phyloP scores from a whole-genome alignment of 78 protist genomes.

The Dictyostelium brefeldianum region DNA sequence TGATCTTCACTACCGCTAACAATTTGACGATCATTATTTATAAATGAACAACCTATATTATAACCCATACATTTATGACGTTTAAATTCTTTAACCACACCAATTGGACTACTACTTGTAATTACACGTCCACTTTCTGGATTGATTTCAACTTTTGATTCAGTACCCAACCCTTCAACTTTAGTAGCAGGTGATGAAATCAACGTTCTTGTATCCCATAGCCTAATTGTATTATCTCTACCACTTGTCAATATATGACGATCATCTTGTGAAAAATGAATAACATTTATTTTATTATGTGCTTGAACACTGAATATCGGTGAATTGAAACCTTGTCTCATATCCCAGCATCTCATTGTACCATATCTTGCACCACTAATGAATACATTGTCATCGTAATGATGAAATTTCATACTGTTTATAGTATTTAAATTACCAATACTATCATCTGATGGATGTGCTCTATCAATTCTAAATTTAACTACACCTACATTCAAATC shows the following conservation, averaged over 20 bases:
- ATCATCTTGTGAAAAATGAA: constrained; percentile 35
- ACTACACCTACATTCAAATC: constrained; percentile 20
- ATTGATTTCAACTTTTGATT: not conserved
- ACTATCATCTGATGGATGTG: constrained; percentile 29
- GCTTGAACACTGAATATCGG: constrained; percentile 44
- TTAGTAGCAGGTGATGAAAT: not conserved
- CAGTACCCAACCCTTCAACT: not conserved
- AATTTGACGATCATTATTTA: constrained; percentile 62
- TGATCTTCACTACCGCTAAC: constrained; percentile 69
- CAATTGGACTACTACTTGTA: not conserved
- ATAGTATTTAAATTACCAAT: constrained; percentile 47
- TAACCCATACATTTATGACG: constrained; percentile 63
- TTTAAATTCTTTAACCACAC: constrained; percentile 19
- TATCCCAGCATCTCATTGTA: constrained; percentile 57
- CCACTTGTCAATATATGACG: constrained; percentile 32
- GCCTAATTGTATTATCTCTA: constrained; percentile 16
- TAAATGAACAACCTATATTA: constrained; percentile 51
- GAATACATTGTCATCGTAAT: constrained; percentile 25
- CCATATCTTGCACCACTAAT: constrained; percentile 60
- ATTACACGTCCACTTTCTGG: not conserved
- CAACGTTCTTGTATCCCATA: constrained; percentile 60
- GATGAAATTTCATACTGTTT: constrained; percentile 28
- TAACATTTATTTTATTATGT: constrained; percentile 54
- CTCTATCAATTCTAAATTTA: not conserved
- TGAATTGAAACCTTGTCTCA: not conserved